These are phyloP conservation scores for Copromyces sp. DNA, from an alignment of 495 filamentous ascomycete genomes.

Conservation along the genomic window DNA sequence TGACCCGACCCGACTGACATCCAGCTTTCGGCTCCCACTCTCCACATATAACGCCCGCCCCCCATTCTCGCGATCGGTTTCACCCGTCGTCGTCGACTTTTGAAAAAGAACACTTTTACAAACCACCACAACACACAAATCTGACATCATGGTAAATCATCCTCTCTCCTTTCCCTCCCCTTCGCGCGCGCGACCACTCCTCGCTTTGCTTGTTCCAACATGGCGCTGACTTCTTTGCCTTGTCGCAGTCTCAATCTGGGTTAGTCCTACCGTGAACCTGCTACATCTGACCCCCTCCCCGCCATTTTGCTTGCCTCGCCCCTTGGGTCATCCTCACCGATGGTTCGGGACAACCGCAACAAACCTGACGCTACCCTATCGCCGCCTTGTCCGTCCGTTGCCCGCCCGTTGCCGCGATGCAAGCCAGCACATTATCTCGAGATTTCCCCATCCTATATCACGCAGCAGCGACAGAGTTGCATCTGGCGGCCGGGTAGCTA, in stretches of 20 bases:
- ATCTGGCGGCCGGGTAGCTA: neutral
- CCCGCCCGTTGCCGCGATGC: constrained; percentile 6
- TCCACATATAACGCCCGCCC: neutral
- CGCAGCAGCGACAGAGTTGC: neutral
- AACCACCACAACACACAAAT: neutral
- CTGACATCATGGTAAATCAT: constrained; percentile 10
- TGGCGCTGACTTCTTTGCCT: neutral
- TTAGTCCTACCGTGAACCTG: constrained; percentile 28
- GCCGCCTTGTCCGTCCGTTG: constrained; percentile 1
- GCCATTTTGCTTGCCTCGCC: neutral
- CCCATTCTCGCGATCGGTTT: neutral
- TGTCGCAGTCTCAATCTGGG: constrained; percentile 56
- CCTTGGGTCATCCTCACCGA: neutral
- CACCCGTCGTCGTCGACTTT: neutral
- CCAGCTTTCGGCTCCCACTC: neutral
- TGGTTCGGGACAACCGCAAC: neutral
- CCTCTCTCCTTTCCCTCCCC: neutral
- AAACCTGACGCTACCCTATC: constrained; percentile 3
- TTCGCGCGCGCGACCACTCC: neutral
- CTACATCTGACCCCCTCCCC: constrained; percentile 6
- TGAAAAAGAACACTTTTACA: neutral
- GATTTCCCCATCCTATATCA: neutral
- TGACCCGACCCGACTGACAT: neutral
- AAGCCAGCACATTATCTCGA: neutral
- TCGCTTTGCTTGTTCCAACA: neutral